Evolutionary conservation across 2,329 filamentous ascomycete species (phyloP).

Genomic region (Hyphodiscus sp.): DNA sequence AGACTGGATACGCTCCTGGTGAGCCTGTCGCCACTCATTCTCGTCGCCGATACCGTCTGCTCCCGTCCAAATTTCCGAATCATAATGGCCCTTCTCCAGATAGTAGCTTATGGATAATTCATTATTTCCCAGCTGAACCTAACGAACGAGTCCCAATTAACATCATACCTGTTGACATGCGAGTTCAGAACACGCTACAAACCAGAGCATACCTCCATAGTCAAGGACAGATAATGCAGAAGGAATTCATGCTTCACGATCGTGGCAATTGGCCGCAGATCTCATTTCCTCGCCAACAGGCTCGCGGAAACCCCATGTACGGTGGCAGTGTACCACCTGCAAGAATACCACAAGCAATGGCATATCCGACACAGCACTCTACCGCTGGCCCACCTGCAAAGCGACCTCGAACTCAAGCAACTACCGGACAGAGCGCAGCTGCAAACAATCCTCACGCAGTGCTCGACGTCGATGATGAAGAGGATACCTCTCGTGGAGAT

Average conservation of each 20-base stretch:
- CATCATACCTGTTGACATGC: constrained; percentile 57
- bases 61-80: constrained; percentile 62
- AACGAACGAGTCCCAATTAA: constrained; percentile 65
- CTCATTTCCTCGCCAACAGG: constrained; percentile 53
- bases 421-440: constrained; percentile 14
- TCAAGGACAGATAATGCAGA: constrained; percentile 76
- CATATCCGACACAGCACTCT: constrained; percentile 48
- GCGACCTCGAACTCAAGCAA: constrained; percentile 33
- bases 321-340: constrained; percentile 18
- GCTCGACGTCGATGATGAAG: constrained; percentile 66
- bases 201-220: constrained; percentile 59
- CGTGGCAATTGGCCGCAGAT: constrained; percentile 86
- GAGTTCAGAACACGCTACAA: constrained; percentile 53
- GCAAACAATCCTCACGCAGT: constrained; percentile 10
- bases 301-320: constrained; percentile 30
- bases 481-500: constrained; percentile 82
- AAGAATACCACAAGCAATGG: constrained; percentile 46
- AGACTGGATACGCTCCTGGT: constrained; percentile 70
- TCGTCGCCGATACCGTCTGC: constrained; percentile 78
- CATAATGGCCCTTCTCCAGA: constrained; percentile 67
- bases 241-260: constrained; percentile 93
- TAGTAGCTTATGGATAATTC: constrained; percentile 80
- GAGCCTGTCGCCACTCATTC: constrained; percentile 72
- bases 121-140: constrained; percentile 75
- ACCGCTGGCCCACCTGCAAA: constrained; percentile 47